Evolutionary conservation across 192 early-diverging fungal genomes (phyloP), one percentile per base, ranked within the genome.

Genomic region (Haplosporangium gracile): DNA sequence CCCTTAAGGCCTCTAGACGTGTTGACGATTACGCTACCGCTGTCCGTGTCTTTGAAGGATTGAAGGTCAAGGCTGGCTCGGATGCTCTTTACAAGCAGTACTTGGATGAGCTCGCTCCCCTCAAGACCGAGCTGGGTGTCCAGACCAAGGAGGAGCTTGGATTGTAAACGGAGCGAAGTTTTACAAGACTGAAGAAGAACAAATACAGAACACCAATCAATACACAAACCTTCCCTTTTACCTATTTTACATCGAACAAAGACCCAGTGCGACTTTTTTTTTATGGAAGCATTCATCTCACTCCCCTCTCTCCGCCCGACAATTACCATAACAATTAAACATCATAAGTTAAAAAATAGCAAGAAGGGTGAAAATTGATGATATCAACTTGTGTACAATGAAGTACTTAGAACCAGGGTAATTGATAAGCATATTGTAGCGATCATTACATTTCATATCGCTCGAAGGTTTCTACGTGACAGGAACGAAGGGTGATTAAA

Each of bases 11-110:
- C 34, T 90, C 96, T 79, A 94, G 98, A 77, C 94, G 97, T 76
- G 94, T 98, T 78, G 96, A 99, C 91, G 94, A 97, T 78, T 99
- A 94, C 88, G 93, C 98, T 53, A 98, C 96, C 49, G 96, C 96
- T 43, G 96, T 98, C 42, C 95, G 98, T 74, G 93, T 98, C 72
- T 94, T 99, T 80, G 98, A 99, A 91, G 98, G 95, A 76, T 88
- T 99, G 68, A 95, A 98, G 93, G 93, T 94, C 77, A 98, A 97
- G 93, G 93, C 95, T 39, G 93, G 96, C 80, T 97, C 93, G 90
- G 93, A 95, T 79, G 90, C 90, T 74, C 95, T 98, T 88, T 99
- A 97, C 91, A 79, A 97, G 86, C 91, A 96, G 87, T 99, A 99
- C 93, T 86, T 98, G 70, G 90, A 94, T 83, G 96, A 95, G 76